A percentile compares a stretch with the other conserved stretches of the same genome.
Conservation (phyloP, 2,329 filamentous ascomycete species). For the Xylaria sp. region DNA sequence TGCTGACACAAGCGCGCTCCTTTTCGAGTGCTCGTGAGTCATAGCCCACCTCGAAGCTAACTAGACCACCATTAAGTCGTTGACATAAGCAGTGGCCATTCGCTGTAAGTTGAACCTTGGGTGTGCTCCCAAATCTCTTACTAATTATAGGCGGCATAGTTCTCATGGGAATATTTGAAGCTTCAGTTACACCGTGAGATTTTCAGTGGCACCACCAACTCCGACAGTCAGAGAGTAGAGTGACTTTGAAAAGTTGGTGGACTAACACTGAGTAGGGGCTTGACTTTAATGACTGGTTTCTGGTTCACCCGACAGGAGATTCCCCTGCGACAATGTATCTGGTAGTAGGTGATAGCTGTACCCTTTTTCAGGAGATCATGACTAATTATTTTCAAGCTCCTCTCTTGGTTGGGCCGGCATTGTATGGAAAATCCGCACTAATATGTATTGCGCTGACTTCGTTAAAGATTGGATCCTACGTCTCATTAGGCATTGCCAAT, state of each 20-base stretch:
- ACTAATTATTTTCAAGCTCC: slow-evolving; percentile 1
- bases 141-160: slow-evolving; percentile 29
- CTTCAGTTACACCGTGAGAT: slow-evolving; percentile 48
- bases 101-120: background rate
- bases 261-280: slow-evolving; percentile 30
- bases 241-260: background rate
- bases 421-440: background rate
- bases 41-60: background rate
- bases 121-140: background rate
- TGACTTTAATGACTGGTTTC: slow-evolving; percentile 52
- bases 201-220: background rate
- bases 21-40: slow-evolving; percentile 9
- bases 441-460: background rate
- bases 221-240: background rate
- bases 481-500: slow-evolving; percentile 49
- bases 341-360: slow-evolving; percentile 42
- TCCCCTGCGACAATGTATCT: slow-evolving; percentile 52
- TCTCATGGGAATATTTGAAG: slow-evolving; percentile 51
- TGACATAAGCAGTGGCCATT: slow-evolving; percentile 8
- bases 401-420: slow-evolving; percentile 8
- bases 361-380: background rate
- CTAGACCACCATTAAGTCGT: background rate
- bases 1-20: slow-evolving; percentile 30
- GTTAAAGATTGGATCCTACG: slow-evolving; percentile 44
- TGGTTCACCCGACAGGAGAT: slow-evolving; percentile 53